Conservation (phyloP, 139 green algal species). For the Chlorella ohadii region DNA sequence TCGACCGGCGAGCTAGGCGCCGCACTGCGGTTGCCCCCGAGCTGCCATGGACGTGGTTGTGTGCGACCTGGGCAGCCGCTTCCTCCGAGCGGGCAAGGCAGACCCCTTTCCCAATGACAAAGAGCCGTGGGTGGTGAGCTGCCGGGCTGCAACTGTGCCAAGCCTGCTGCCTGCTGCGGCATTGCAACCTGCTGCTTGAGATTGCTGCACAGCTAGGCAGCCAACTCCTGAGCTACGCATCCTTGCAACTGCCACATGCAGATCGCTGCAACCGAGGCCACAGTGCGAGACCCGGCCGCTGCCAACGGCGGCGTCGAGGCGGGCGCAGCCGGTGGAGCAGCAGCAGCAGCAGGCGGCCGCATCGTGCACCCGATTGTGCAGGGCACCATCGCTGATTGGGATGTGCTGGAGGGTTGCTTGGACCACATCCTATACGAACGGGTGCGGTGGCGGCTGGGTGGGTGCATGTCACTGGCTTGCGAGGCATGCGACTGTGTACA, state of each 20-base stretch:
- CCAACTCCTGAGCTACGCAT: too few species aligned
- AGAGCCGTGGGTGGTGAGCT: constrained; percentile 62
- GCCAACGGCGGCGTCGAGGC: neutral
- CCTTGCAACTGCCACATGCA: neutral
- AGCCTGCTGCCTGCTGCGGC: neutral
- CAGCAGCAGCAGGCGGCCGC: neutral
- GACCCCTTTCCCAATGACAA: constrained; percentile 68
- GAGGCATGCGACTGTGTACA: too few species aligned
- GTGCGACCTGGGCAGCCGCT: constrained; percentile 71
- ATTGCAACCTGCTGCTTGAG: too few species aligned
- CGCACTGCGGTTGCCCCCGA: neutral
- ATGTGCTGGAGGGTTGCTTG: constrained; percentile 75
- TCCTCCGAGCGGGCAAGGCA: constrained; percentile 71
- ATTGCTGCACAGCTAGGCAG: too few species aligned
- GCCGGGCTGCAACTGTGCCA: neutral
- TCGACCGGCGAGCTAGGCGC: neutral
- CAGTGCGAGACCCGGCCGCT: neutral
- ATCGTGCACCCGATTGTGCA: constrained; percentile 7
- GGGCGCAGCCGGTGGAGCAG: neutral
- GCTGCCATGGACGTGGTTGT: constrained; percentile 47
- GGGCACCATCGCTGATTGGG: constrained; percentile 65
- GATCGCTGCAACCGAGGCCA: neutral
- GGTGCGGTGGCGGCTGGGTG: neutral
- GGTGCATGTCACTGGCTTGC: too few species aligned
- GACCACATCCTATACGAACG: constrained; percentile 73